phyloP scores from a whole-genome alignment of 371 early-diverging fungal species.

The Lichtheimia ornata region DNA sequence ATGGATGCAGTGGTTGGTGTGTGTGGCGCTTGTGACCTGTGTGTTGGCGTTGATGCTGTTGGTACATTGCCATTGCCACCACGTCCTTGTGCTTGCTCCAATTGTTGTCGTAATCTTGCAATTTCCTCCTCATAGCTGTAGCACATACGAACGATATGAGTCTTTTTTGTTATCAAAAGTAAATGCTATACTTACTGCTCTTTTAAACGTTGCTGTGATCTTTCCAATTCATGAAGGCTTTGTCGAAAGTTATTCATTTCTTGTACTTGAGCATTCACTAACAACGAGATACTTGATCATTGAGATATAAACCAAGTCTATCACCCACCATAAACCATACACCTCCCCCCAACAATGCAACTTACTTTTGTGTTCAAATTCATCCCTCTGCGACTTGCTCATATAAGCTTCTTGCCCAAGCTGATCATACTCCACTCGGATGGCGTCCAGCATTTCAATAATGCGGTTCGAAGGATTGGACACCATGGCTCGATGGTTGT shows the following conservation, averaged over 20 bases:
- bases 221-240: constrained; percentile 73
- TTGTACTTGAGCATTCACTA: constrained; percentile 66
- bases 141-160: too few relatives aligned
- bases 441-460: constrained; percentile 76
- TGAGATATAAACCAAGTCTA: neutral
- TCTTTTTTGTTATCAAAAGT: too few relatives aligned
- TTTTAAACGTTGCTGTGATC: constrained; percentile 68
- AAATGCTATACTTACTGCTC: constrained; percentile 59
- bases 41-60: neutral
- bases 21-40: constrained; percentile 8
- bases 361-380: constrained; percentile 84
- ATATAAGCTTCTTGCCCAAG: constrained; percentile 71
- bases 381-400: constrained; percentile 77
- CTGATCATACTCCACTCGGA: constrained; percentile 76
- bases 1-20: constrained; percentile 10
- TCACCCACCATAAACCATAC: too few relatives aligned
- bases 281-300: neutral
- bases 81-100: constrained; percentile 27
- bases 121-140: constrained; percentile 38
- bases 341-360: neutral
- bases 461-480: constrained; percentile 59
- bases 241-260: constrained; percentile 78
- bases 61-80: constrained; percentile 1
- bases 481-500: constrained; percentile 77
- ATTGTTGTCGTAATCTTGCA: constrained; percentile 30